A percentile compares a stretch with the other conserved stretches of the same genome.
Evolutionary conservation across 257 asterid genomes (phyloP).

Genomic region (Primulina eburnea): DNA sequence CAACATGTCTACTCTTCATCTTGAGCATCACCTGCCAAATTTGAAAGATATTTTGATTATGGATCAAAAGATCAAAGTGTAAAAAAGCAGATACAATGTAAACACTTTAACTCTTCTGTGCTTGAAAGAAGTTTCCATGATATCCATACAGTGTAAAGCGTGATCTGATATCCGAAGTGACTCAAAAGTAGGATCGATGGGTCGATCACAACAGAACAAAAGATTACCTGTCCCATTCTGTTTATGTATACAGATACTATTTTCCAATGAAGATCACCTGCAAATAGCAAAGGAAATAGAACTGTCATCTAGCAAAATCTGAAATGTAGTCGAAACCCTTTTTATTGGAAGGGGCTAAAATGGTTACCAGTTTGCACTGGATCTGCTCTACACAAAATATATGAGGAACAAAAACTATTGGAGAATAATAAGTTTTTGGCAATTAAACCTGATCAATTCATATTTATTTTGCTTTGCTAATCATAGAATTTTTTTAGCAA

Average conservation of each 20-base stretch:
- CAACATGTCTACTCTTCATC: conserved; percentile 95
- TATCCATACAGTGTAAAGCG: not conserved
- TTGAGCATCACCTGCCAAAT: conserved; percentile 60
- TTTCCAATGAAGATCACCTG: conserved; percentile 99
- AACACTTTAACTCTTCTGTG: conserved; percentile 25
- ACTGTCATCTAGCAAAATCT: conserved; percentile 5
- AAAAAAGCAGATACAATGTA: conserved; percentile 21
- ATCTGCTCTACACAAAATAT: too few species aligned
- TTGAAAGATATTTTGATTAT: conserved; percentile 26
- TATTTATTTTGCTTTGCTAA: too few species aligned
- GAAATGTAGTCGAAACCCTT: not conserved
- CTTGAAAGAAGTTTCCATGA: conserved; percentile 1
- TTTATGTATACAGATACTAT: conserved; percentile 85
- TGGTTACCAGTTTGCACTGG: not conserved
- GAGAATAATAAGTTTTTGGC: too few species aligned
- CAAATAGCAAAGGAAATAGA: conserved; percentile 20
- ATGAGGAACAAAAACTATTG: too few species aligned
- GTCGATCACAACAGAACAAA: conserved; percentile 23
- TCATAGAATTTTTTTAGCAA: not conserved
- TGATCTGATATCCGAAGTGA: too few species aligned
- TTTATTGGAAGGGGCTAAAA: not conserved
- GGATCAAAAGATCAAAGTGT: conserved; percentile 29
- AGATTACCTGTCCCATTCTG: conserved; percentile 71
- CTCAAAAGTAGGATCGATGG: conserved; percentile 15
- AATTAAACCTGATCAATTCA: too few species aligned